Conservation (phyloP, 441 rosid species). For the Bruguiera hainesii region DNA sequence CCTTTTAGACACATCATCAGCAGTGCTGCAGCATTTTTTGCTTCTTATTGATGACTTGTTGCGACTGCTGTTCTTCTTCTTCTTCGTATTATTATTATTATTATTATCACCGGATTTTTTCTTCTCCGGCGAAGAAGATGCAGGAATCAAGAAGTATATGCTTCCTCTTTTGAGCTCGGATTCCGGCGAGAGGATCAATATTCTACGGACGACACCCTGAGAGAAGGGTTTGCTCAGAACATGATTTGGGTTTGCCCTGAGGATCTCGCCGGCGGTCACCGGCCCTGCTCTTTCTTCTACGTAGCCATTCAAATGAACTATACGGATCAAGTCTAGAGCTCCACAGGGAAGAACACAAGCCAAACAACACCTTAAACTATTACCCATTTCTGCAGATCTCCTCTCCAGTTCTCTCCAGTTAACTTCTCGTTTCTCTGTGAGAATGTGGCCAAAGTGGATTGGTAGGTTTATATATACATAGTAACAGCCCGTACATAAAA, state of each 20-base stretch:
- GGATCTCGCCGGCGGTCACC: conserved; percentile 75
- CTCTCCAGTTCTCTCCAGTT: no score
- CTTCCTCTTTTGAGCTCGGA: conserved; percentile 83
- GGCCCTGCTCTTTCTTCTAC: conserved; percentile 78
- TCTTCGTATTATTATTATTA: neutral
- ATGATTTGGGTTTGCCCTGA: conserved; percentile 73
- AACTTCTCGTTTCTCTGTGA: no score
- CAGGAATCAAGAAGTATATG: conserved; percentile 79
- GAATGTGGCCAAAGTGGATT: no score
- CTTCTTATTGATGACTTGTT: conserved; percentile 20
- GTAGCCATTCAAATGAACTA: conserved; percentile 82
- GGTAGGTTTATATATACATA: no score
- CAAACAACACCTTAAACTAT: conserved; percentile 83
- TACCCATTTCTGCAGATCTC: conserved; percentile 51
- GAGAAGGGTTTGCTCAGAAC: conserved; percentile 75
- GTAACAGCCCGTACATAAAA: no score
- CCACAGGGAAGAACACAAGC: conserved; percentile 94
- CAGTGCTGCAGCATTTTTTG: conserved; percentile 1
- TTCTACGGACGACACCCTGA: conserved; percentile 66
- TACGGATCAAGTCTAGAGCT: conserved; percentile 84
- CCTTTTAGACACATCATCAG: conserved; percentile 12
- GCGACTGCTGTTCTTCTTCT: neutral
- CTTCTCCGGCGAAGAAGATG: conserved; percentile 51
- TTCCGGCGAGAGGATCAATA: conserved; percentile 78
- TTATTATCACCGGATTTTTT: conserved; percentile 26